Conservation (phyloP, 2,329 filamentous ascomycete species). For the Clonostachys chloroleuca region DNA sequence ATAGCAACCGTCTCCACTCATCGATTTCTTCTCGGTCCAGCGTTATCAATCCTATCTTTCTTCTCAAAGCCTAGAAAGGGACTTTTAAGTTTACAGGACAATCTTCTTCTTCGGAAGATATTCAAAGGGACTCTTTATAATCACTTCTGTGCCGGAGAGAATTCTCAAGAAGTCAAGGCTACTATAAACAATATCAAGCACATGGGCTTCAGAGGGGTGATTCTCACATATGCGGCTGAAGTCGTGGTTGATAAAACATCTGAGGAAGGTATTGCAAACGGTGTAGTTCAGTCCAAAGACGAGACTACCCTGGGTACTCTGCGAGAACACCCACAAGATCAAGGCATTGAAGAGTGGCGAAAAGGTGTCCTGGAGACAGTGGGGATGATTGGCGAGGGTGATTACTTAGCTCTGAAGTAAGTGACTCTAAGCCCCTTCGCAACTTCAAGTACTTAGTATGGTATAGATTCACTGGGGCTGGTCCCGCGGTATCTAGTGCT, state of each 20-base stretch:
- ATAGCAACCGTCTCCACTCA: conserved; percentile 41
- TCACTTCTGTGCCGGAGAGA: conserved; percentile 53
- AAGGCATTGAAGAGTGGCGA: conserved; percentile 26
- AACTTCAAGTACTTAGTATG: not conserved
- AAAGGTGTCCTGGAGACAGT: conserved; percentile 22
- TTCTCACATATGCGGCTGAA: conserved; percentile 47
- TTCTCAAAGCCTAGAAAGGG: conserved; percentile 28
- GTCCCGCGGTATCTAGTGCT: conserved; percentile 27
- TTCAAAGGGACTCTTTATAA: conserved; percentile 47
- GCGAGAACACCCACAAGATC: conserved; percentile 18
- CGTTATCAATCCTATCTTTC: conserved; percentile 28
- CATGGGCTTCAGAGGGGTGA: conserved; percentile 49
- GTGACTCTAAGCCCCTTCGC: conserved; percentile 1
- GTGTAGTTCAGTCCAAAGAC: conserved; percentile 26
- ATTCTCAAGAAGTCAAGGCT: conserved; percentile 33
- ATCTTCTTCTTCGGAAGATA: conserved; percentile 38
- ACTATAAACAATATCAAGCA: conserved; percentile 35
- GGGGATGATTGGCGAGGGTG: conserved; percentile 21
- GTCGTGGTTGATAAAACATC: conserved; percentile 32
- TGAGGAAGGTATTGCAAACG: conserved; percentile 10
- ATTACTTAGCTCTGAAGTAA: conserved; percentile 31
- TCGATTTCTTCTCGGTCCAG: conserved; percentile 28
- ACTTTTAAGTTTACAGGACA: conserved; percentile 39
- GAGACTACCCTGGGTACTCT: conserved; percentile 20
- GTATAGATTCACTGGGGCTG: conserved; percentile 34